Percentiles rank a stretch among this genome's conserved stretches.
Evolutionary conservation across 257 asterid species (phyloP).

Genomic region (Penstemon davidsonii): DNA sequence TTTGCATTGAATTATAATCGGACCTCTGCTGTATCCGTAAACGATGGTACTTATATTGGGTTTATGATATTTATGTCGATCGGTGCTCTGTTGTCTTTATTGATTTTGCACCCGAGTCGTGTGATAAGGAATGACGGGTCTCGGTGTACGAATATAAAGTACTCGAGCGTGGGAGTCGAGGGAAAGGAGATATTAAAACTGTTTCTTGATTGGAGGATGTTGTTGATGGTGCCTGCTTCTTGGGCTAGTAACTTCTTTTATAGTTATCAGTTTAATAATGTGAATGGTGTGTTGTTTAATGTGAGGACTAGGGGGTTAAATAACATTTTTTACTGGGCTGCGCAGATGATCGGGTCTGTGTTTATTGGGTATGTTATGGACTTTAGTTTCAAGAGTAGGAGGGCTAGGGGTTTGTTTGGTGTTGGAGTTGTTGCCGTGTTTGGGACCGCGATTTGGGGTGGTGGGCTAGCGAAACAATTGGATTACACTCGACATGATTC

Average conservation of each 20-base stretch:
- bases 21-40: constrained; percentile 63
- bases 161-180: constrained; percentile 65
- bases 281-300: constrained; percentile 72
- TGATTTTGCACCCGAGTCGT: constrained; percentile 73
- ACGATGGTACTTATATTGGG: constrained; percentile 91
- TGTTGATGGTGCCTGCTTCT: constrained; percentile 79
- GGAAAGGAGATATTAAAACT: constrained; percentile 51
- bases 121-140: constrained; percentile 82
- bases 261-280: constrained; percentile 87
- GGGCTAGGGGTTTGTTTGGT: constrained; percentile 61
- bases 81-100: constrained; percentile 60
- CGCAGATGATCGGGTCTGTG: constrained; percentile 91
- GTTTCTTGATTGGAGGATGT: constrained; percentile 83
- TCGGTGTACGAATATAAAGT: constrained; percentile 67
- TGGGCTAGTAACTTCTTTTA: constrained; percentile 95
- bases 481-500: constrained; percentile 41
- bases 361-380: constrained; percentile 65
- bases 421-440: constrained; percentile 48
- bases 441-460: constrained; percentile 79
- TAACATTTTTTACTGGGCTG: constrained; percentile 62
- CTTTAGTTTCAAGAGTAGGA: constrained; percentile 65
- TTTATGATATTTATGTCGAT: constrained; percentile 83
- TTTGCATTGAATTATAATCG: constrained; percentile 58
- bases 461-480: constrained; percentile 70
- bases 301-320: constrained; percentile 81